Conservation (phyloP, 108 stramenopile genomes). For the Nannochloropsis salina region DNA sequence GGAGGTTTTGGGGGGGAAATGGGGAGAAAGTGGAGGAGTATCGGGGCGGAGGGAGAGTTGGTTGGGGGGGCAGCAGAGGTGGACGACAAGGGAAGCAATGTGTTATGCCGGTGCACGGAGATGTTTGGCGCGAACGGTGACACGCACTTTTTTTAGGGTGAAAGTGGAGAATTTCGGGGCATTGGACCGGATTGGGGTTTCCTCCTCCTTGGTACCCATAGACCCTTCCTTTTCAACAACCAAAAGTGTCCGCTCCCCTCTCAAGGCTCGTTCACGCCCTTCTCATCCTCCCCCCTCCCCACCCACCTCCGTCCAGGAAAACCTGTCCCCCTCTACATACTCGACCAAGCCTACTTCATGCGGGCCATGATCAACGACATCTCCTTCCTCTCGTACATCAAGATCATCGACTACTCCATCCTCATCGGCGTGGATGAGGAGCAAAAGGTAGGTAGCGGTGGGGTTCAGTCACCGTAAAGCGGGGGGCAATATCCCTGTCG, state of each 20-base stretch:
- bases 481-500: no score
- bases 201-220: no score
- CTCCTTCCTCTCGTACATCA: constrained; percentile 84
- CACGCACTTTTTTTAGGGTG: no score
- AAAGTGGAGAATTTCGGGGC: no score
- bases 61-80: neutral
- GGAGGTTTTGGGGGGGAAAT: neutral
- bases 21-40: neutral
- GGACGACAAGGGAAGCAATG: no score
- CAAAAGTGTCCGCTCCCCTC: no score
- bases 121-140: no score
- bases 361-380: constrained; percentile 91
- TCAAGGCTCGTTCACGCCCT: no score
- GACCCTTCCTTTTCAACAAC: no score
- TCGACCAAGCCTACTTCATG: constrained; percentile 67
- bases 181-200: no score
- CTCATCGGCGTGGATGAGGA: constrained; percentile 90
- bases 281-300: neutral
- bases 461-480: neutral
- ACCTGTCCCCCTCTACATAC: neutral
- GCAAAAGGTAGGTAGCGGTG: constrained; percentile 57
- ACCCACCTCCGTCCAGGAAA: neutral
- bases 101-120: no score
- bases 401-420: constrained; percentile 94
- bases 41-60: neutral